Percentiles rank a stretch among this genome's conserved stretches.
phyloP scores from a whole-genome alignment of 1,139 yeast species.

The Pichia norvegensis region DNA sequence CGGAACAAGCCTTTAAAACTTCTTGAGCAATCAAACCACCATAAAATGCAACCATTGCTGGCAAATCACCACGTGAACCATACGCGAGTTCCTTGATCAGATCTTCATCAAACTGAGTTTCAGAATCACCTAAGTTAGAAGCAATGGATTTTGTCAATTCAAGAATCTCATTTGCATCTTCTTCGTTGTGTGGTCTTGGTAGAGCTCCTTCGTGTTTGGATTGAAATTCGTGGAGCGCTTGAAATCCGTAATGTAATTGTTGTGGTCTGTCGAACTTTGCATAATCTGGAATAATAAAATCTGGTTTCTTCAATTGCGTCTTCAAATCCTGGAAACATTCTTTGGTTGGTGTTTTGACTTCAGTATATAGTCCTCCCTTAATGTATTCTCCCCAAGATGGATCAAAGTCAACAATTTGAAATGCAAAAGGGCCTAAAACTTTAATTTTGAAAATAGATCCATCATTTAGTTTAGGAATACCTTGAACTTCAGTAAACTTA shows the following conservation, averaged over 20 bases:
- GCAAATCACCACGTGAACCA: conserved; percentile 88
- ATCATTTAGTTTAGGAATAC: conserved; percentile 51
- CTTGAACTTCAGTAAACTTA: conserved; percentile 80
- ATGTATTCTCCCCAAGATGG: conserved; percentile 53
- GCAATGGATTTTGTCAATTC: conserved; percentile 55
- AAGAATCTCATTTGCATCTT: conserved; percentile 65
- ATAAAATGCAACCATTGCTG: conserved; percentile 80
- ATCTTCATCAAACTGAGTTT: conserved; percentile 52
- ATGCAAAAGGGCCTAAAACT: conserved; percentile 91
- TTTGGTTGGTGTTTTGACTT: conserved; percentile 75
- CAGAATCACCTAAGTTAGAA: conserved; percentile 51
- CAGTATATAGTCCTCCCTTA: conserved; percentile 86
- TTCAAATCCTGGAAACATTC: conserved; percentile 56
- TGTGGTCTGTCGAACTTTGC: conserved; percentile 91
- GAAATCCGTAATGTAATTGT: conserved; percentile 86
- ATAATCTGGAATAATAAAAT: conserved; percentile 71
- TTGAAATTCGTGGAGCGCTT: conserved; percentile 74
- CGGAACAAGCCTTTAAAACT: conserved; percentile 88
- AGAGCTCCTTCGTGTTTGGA: conserved; percentile 52
- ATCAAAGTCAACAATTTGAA: conserved; percentile 51
- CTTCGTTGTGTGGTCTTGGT: conserved; percentile 71
- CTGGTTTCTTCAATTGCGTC: conserved; percentile 69
- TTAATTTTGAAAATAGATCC: conserved; percentile 68
- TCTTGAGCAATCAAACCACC: conserved; percentile 98
- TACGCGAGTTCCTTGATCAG: conserved; percentile 65